phyloP scores from a whole-genome alignment of 2,329 filamentous ascomycete species.

The Harringtonia aguacate region DNA sequence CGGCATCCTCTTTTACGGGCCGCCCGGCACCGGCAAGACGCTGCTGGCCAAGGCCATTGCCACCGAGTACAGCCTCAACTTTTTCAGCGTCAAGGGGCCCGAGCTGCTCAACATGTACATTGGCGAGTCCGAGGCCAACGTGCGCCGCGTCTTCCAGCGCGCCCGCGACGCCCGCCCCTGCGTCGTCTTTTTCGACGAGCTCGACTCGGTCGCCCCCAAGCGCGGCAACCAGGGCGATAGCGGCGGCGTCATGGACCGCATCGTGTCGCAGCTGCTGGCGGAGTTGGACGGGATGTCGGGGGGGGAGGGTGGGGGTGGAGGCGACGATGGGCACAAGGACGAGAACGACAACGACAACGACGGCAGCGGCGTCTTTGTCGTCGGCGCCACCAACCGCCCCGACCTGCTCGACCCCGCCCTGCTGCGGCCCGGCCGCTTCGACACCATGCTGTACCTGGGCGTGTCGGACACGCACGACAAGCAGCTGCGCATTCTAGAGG shows the following conservation, averaged over 20 bases:
- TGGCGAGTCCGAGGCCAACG: conserved; percentile 86
- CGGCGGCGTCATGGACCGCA: conserved; percentile 95
- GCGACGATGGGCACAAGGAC: background rate
- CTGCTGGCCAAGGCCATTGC: conserved; percentile 88
- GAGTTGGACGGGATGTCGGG: conserved; percentile 93
- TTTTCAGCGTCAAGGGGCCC: conserved; percentile 88
- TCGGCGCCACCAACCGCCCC: conserved; percentile 90
- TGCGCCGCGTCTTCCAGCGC: conserved; percentile 78
- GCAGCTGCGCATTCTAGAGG: conserved; percentile 88
- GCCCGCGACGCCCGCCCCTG: conserved; percentile 79
- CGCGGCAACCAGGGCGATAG: conserved; percentile 95
- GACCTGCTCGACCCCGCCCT: conserved; percentile 87
- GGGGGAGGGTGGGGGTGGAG: background rate
- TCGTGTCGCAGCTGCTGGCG: conserved; percentile 87
- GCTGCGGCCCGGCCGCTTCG: conserved; percentile 81
- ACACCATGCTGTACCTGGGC: conserved; percentile 96
- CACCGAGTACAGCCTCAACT: conserved; percentile 87
- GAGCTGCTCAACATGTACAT: conserved; percentile 95
- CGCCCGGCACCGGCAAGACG: conserved; percentile 85
- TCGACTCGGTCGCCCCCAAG: conserved; percentile 91
- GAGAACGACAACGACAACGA: conserved; percentile 32
- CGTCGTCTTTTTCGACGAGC: conserved; percentile 87
- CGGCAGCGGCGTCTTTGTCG: conserved; percentile 87
- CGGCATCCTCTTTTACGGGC: conserved; percentile 85
- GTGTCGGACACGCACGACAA: conserved; percentile 96